Base-by-base conservation (phyloP, 2,329 filamentous ascomycete species). In the Byssothecium circinans region DNA sequence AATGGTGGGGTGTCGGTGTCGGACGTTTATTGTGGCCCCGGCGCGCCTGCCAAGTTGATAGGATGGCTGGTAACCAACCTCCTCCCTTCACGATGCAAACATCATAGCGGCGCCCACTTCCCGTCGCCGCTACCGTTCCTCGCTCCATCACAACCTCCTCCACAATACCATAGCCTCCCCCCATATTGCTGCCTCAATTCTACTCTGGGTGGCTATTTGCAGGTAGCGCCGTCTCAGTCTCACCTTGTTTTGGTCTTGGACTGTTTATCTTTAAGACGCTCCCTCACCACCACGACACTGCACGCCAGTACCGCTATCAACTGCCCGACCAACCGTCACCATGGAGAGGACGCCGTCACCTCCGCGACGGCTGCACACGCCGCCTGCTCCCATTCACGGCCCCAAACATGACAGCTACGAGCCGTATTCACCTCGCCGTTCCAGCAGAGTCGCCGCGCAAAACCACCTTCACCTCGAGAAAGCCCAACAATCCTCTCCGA, bases 351-450 rank as follows among this genome's bases (percentile, higher is more conserved):
- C 86, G 35, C 85, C 86, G 56, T 81, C 85, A 41, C 83, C 82
- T 53, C 76, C 81, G 30, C 69, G 75, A 34, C 73, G 74, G 54
- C 72, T 87, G 52, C 82, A 77, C 65, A 88, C 85, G 40, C 88
- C 88, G 51, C 81, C 81, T 33, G 84, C 87, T 45, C 88, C 88
- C 39, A 81, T 80, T 49, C 80, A 84, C 63, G 87, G 87, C 39
- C 47, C 71, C 30, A 83, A 78, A 61, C 76, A 79, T 56, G 87
- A 91, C 70, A 73, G 77, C 53, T 91, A 85, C 77, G 81, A 88
- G 62, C 87, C 87, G 36, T 91, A 84, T 65, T 83, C 85, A 50
- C 84, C 86, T 45, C 81, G 86, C 68, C 86, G 87, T 61, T 67
- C 66, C 23, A 79, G 81, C 50, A 81, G 86, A 56, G 78, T 88